phyloP scores from a whole-genome alignment of 1,284 basidiomycete species.

The Austroboletus niveus region DNA sequence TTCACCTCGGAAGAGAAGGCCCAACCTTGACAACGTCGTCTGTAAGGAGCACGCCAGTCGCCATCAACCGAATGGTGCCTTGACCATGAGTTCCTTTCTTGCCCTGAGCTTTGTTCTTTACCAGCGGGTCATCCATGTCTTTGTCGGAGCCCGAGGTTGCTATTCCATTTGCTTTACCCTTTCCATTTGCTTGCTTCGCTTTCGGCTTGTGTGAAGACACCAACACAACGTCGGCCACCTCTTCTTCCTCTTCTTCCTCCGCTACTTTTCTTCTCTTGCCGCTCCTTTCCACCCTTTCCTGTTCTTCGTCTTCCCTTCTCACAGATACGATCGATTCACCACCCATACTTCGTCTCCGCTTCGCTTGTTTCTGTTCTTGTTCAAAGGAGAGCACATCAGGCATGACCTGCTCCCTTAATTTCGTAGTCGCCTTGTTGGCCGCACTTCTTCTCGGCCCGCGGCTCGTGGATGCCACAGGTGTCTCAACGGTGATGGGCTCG shows the following conservation, averaged over 20 bases:
- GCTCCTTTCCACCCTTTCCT: slow-evolving; percentile 4
- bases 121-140: slow-evolving; percentile 10
- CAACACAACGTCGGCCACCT: slow-evolving; percentile 20
- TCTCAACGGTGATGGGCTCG: slow-evolving; percentile 10
- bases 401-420: slow-evolving; percentile 67
- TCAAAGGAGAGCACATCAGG: slow-evolving; percentile 71
- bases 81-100: slow-evolving; percentile 7
- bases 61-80: slow-evolving; percentile 47
- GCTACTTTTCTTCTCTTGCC: slow-evolving; percentile 26
- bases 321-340: slow-evolving; percentile 17
- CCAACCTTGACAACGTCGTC: slow-evolving; percentile 56
- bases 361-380: slow-evolving; percentile 54
- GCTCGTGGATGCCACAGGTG: slow-evolving; percentile 7
- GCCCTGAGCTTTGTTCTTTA: slow-evolving; percentile 11
- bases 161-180: slow-evolving; percentile 23
- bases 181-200: slow-evolving; percentile 26
- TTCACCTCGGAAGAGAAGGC: slow-evolving; percentile 9
- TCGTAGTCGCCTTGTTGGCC: slow-evolving; percentile 61
- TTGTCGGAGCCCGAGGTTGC: slow-evolving; percentile 7
- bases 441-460: slow-evolving; percentile 51
- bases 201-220: slow-evolving; percentile 34
- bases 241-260: slow-evolving; percentile 28
- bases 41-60: slow-evolving; percentile 54
- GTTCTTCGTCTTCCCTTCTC: slow-evolving; percentile 6
- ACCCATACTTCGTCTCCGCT: slow-evolving; percentile 27